A percentile compares a stretch with the other conserved stretches of the same genome.
Evolutionary conservation across 805 yeast species (phyloP).

Genomic region (Clavispora phyllophila): DNA sequence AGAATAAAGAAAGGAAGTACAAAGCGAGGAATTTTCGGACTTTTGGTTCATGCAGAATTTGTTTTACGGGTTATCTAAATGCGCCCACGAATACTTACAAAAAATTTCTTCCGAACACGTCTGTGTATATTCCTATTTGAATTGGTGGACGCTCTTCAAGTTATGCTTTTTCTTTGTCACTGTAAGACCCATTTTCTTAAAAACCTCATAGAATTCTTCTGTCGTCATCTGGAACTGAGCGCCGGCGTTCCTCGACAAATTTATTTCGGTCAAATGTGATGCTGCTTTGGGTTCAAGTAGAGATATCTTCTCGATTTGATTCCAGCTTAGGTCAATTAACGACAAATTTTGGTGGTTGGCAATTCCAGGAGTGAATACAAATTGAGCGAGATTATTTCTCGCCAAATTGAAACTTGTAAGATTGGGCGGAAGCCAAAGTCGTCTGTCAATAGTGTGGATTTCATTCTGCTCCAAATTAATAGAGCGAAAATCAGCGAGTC

Average conservation of each 20-base stretch:
- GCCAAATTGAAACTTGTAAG: constrained; percentile 13
- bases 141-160: constrained; percentile 23
- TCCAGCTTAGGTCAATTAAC: constrained; percentile 10
- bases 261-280: constrained; percentile 13
- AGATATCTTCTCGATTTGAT: constrained; percentile 6
- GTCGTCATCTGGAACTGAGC: constrained; percentile 10
- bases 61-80: not conserved
- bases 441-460: constrained; percentile 9
- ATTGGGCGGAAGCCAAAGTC: constrained; percentile 11
- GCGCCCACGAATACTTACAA: too few species aligned
- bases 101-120: too few species aligned
- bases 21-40: not conserved
- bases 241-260: constrained; percentile 17
- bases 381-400: constrained; percentile 14
- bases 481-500: not conserved
- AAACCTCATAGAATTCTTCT: constrained; percentile 19
- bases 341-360: constrained; percentile 9
- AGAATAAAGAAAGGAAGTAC: not conserved
- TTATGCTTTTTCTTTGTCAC: constrained; percentile 19
- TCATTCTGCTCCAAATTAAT: constrained; percentile 14
- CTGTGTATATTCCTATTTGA: constrained; percentile 2
- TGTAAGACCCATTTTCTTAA: constrained; percentile 19
- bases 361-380: constrained; percentile 9
- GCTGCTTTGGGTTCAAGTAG: constrained; percentile 1
- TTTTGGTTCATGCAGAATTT: not conserved